Conservation (phyloP, 2,329 filamentous ascomycete species). For the Penicillium sp. region DNA sequence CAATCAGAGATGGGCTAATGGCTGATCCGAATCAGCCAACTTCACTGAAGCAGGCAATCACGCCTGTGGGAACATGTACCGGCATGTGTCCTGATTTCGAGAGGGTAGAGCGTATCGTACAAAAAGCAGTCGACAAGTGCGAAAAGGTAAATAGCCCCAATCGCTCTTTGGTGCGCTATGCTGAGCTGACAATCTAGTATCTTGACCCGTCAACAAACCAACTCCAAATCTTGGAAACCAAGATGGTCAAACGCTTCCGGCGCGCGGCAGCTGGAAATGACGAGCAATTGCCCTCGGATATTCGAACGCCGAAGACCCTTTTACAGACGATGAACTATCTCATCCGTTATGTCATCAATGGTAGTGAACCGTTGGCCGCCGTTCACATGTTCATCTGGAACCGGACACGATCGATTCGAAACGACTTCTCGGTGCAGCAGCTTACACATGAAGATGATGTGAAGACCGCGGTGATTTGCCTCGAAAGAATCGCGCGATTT, state of each 20-base stretch:
- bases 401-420: conserved; percentile 62
- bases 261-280: conserved; percentile 63
- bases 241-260: conserved; percentile 64
- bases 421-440: conserved; percentile 64
- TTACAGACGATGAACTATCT: conserved; percentile 50
- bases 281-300: conserved; percentile 62
- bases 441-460: conserved; percentile 58
- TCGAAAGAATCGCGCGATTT: conserved; percentile 63
- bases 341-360: conserved; percentile 52
- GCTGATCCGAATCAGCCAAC: conserved; percentile 62
- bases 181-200: conserved; percentile 27
- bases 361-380: conserved; percentile 49
- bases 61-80: conserved; percentile 59
- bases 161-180: background rate
- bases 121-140: conserved; percentile 60
- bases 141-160: conserved; percentile 52
- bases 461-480: conserved; percentile 57
- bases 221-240: conserved; percentile 37
- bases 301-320: conserved; percentile 56
- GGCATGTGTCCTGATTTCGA: conserved; percentile 67
- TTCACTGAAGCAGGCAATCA: conserved; percentile 60
- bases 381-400: conserved; percentile 67
- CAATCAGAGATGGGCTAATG: conserved; percentile 55
- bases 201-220: conserved; percentile 36
- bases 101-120: conserved; percentile 59